A percentile compares a stretch with the other conserved stretches of the same genome.
phyloP scores from a whole-genome alignment of 352 stramenopile species.

The Phytophthora niederhauseri region DNA sequence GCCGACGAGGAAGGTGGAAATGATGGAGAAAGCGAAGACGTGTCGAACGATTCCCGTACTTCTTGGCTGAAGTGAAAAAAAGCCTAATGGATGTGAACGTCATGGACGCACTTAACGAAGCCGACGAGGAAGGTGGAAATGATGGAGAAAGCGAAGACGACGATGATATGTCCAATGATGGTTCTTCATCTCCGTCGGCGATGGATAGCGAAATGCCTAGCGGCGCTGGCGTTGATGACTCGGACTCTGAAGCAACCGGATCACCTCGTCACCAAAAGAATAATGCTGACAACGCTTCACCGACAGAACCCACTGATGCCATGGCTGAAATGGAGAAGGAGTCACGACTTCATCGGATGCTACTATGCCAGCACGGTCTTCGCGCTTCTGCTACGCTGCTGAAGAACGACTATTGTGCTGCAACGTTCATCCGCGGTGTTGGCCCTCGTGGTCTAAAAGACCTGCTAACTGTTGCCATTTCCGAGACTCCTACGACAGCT shows the following conservation, averaged over 20 bases:
- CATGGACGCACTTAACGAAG: slow-evolving; percentile 46
- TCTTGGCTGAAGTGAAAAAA: slow-evolving; percentile 79
- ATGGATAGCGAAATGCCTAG: slow-evolving; percentile 76
- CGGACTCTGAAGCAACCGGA: slow-evolving; percentile 57
- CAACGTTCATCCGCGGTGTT: slow-evolving; percentile 68
- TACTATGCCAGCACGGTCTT: slow-evolving; percentile 81
- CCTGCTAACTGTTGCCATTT: slow-evolving; percentile 71
- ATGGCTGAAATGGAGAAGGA: slow-evolving; percentile 79
- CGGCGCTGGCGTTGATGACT: slow-evolving; percentile 54
- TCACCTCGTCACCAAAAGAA: slow-evolving; percentile 39
- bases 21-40: slow-evolving; percentile 75
- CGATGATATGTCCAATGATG: slow-evolving; percentile 90
- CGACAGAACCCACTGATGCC: slow-evolving; percentile 57
- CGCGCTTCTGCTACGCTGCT: slow-evolving; percentile 73
- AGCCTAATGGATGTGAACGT: slow-evolving; percentile 65
- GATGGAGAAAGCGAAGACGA: slow-evolving; percentile 81
- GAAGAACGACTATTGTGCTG: slow-evolving; percentile 66
- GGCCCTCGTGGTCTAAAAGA: slow-evolving; percentile 62
- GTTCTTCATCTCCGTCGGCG: slow-evolving; percentile 70
- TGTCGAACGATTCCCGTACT: slow-evolving; percentile 75
- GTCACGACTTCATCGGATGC: slow-evolving; percentile 72
- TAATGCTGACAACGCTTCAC: slow-evolving; percentile 11
- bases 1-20: slow-evolving; percentile 36
- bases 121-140: slow-evolving; percentile 35
- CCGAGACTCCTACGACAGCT: slow-evolving; percentile 69